phyloP scores from a whole-genome alignment of 2,329 filamentous ascomycete species.

The Waltergamsia citrina region DNA sequence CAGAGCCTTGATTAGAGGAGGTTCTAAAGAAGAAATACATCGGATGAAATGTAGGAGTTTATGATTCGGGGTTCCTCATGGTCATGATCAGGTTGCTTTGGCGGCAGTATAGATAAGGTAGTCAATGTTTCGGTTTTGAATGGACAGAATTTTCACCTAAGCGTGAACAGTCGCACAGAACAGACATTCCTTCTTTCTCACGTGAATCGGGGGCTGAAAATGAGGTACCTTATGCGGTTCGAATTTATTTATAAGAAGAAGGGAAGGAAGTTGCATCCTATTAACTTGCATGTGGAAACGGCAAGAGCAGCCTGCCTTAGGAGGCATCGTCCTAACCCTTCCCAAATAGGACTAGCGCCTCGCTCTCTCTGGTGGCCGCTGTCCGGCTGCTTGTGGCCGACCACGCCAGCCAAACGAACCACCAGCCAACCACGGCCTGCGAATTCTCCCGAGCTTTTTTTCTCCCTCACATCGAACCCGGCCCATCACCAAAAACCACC shows the following conservation, averaged over 20 bases:
- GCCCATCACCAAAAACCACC: neutral
- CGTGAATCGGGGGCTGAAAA: no score
- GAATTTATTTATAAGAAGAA: neutral
- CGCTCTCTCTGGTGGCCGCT: no score
- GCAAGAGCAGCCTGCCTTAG: neutral
- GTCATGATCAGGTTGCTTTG: neutral
- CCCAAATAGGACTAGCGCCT: neutral
- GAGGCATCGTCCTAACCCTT: neutral
- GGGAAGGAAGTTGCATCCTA: neutral
- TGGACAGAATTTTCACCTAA: no score
- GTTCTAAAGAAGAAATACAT: neutral
- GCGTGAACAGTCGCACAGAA: no score
- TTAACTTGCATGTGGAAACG: neutral
- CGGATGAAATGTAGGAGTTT: constrained; percentile 2
- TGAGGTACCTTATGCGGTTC: neutral
- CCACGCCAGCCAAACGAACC: neutral
- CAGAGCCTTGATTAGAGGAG: constrained; percentile 50
- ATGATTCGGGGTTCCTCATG: neutral
- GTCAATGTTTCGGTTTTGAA: neutral
- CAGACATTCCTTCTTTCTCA: no score
- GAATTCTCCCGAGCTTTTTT: constrained; percentile 41
- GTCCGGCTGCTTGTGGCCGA: neutral
- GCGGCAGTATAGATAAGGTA: neutral
- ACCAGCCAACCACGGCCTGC: constrained; percentile 17
- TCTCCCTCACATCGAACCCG: constrained; percentile 21